phyloP scores from a whole-genome alignment of 768 basidiomycete genomes.

The Pisolithus tinctorius region DNA sequence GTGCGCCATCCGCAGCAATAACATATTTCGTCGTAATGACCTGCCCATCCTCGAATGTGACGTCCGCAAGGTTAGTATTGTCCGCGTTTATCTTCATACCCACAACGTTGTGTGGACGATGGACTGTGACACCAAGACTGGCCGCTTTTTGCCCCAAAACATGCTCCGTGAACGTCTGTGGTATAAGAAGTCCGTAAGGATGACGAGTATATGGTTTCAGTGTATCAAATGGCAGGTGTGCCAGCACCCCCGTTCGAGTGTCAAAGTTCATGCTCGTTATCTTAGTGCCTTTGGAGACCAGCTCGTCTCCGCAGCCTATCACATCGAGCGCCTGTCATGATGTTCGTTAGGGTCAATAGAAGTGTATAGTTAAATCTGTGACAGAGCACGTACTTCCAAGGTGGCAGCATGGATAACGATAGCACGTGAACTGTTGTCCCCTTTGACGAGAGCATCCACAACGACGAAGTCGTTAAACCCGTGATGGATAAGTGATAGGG shows the following conservation, averaged over 20 bases:
- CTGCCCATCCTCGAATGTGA: conserved; percentile 41
- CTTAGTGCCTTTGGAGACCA: conserved; percentile 35
- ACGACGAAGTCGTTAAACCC: conserved; percentile 37
- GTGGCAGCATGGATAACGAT: conserved; percentile 45
- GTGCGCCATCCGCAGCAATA: conserved; percentile 46
- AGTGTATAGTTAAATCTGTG: background rate
- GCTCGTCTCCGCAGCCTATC: conserved; percentile 33
- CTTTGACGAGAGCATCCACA: conserved; percentile 32
- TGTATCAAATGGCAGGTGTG: conserved; percentile 24
- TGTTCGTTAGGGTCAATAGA: conserved; percentile 27
- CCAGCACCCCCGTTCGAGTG: conserved; percentile 23
- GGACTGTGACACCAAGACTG: conserved; percentile 25
- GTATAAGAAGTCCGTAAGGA: conserved; percentile 35
- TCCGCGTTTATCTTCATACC: conserved; percentile 26
- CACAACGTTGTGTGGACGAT: conserved; percentile 34
- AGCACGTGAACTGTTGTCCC: conserved; percentile 37
- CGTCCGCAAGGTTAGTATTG: conserved; percentile 28
- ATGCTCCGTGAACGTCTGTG: conserved; percentile 40
- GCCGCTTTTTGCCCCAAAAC: conserved; percentile 32
- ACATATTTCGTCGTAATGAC: conserved; percentile 39
- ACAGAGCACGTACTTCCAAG: conserved; percentile 34
- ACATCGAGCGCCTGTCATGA: conserved; percentile 36
- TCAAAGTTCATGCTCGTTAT: conserved; percentile 18
- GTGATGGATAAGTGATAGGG: conserved; percentile 37
- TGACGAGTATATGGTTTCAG: conserved; percentile 37